A percentile compares a stretch with the other conserved stretches of the same genome.
Conservation (phyloP, 1,139 yeast genomes). For the Arxiozyma slooffiae region DNA sequence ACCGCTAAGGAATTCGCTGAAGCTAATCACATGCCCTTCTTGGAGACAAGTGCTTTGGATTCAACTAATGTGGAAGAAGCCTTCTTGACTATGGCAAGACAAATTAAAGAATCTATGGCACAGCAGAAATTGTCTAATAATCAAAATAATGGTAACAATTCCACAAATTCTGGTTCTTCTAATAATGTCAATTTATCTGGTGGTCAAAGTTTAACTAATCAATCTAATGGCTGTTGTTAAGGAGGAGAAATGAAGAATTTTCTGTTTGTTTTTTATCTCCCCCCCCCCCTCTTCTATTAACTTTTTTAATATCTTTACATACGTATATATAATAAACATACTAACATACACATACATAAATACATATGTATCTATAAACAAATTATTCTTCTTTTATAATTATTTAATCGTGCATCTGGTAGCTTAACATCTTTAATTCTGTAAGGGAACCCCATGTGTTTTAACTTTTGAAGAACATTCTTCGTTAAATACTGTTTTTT, state of each 20-base stretch:
- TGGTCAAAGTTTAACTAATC: slow-evolving; percentile 74
- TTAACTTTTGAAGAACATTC: too few relatives aligned
- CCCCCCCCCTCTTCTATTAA: too few relatives aligned
- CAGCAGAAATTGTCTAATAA: slow-evolving; percentile 41
- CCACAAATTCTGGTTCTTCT: slow-evolving; percentile 40
- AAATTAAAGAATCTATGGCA: slow-evolving; percentile 94
- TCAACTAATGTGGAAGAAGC: slow-evolving; percentile 98
- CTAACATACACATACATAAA: neutral
- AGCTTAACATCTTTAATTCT: too few relatives aligned
- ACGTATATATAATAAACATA: neutral
- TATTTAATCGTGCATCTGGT: too few relatives aligned
- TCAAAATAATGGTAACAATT: slow-evolving; percentile 30
- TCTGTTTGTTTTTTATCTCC: too few relatives aligned
- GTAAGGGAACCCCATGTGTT: too few relatives aligned
- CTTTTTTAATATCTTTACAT: neutral
- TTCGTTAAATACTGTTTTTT: too few relatives aligned
- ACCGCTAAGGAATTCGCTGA: slow-evolving; percentile 98
- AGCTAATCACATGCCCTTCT: slow-evolving; percentile 86
- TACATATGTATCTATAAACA: too few relatives aligned
- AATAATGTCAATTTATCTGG: slow-evolving; percentile 82
- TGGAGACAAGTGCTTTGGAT: slow-evolving; percentile 93
- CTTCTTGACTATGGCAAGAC: slow-evolving; percentile 98
- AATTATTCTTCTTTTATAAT: too few relatives aligned
- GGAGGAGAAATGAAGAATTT: neutral
- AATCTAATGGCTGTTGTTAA: slow-evolving; percentile 66